Conservation (phyloP, 2,329 filamentous ascomycete species). For the Neofusicoccum laricinum region DNA sequence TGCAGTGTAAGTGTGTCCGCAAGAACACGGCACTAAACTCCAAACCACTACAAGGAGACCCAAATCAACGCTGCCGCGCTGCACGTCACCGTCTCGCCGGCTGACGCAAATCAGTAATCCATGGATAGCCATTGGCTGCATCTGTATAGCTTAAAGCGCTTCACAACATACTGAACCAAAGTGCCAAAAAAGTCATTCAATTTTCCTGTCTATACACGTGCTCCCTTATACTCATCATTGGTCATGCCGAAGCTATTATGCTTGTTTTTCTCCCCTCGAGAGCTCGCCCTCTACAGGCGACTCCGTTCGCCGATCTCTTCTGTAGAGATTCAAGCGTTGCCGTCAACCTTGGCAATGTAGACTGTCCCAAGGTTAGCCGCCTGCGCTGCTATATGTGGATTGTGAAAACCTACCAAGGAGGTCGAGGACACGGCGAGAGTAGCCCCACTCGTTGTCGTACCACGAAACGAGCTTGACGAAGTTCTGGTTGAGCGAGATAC, state of each 20-base stretch:
- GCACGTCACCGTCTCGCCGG: too few species aligned
- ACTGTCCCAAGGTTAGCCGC: neutral
- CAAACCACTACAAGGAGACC: too few species aligned
- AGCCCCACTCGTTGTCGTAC: conserved; percentile 99
- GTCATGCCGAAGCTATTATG: conserved; percentile 13
- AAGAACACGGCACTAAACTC: too few species aligned
- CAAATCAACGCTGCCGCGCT: too few species aligned
- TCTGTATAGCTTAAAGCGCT: neutral
- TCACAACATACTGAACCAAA: neutral
- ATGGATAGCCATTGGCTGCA: too few species aligned
- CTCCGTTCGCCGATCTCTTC: neutral
- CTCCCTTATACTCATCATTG: conserved; percentile 12
- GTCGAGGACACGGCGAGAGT: conserved; percentile 56
- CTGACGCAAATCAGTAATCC: too few species aligned
- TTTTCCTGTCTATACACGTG: conserved; percentile 12
- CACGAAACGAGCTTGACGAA: conserved; percentile 98
- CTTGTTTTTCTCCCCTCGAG: neutral
- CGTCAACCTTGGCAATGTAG: conserved; percentile 44
- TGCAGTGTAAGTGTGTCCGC: too few species aligned
- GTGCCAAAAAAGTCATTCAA: conserved; percentile 5
- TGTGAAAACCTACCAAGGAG: conserved; percentile 34
- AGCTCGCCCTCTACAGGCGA: neutral
- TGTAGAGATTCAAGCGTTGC: conserved; percentile 39
- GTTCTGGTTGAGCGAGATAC: conserved; percentile 97
- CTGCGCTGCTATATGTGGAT: neutral